Conservation (phyloP, 768 basidiomycete species). For the Holtermanniella nyarrowii region DNA sequence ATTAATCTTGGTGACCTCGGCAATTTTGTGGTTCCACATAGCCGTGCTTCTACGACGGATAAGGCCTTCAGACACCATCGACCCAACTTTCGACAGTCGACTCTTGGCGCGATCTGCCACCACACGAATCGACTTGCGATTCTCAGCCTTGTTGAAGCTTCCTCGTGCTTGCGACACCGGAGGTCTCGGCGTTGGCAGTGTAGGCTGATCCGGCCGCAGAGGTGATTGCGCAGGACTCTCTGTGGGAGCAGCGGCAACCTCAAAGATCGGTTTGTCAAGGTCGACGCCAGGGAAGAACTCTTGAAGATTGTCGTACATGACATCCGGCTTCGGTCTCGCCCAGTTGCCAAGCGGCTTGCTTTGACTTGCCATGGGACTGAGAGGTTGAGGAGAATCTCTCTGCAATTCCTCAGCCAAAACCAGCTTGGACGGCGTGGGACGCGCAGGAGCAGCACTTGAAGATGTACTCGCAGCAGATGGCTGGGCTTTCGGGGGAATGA, state of each 20-base stretch:
- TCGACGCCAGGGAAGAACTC: constrained; percentile 94
- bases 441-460: background rate
- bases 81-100: constrained; percentile 55
- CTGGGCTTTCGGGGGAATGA: constrained; percentile 14
- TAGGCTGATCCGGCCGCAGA: background rate
- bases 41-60: constrained; percentile 62
- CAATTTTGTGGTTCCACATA: constrained; percentile 85
- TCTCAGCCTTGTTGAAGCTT: constrained; percentile 34
- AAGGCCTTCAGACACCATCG: constrained; percentile 38
- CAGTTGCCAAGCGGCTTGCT: constrained; percentile 12
- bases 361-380: constrained; percentile 6
- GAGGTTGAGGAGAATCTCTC: constrained; percentile 2
- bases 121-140: constrained; percentile 71
- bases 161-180: constrained; percentile 2
- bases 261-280: constrained; percentile 89
- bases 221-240: constrained; percentile 23
- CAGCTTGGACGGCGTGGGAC: background rate
- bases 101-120: constrained; percentile 51
- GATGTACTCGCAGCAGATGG: background rate
- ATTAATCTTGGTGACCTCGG: constrained; percentile 78
- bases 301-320: constrained; percentile 75
- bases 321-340: constrained; percentile 19
- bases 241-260: constrained; percentile 47
- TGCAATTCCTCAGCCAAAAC: background rate
- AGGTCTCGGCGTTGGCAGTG: constrained; percentile 7